phyloP scores from a whole-genome alignment of 257 asterid species.

The Solanum tarapatanum region DNA sequence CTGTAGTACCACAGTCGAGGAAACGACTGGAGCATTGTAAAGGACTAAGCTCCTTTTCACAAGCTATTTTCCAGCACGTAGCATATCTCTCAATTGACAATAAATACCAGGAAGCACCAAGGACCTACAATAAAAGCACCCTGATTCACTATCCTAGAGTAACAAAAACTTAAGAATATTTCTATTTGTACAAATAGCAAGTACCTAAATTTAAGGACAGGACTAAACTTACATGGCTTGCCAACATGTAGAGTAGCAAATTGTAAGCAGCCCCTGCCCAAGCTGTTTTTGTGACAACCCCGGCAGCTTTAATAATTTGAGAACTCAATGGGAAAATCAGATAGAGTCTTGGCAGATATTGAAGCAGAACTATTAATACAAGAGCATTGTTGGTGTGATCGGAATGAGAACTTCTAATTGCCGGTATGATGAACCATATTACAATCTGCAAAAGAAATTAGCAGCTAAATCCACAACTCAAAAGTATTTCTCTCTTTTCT shows the following conservation, averaged over 20 bases:
- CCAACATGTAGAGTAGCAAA: constrained; percentile 68
- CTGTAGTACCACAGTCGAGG: constrained; percentile 59
- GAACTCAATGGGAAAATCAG: constrained; percentile 79
- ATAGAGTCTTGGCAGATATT: constrained; percentile 64
- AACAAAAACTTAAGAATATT: not conserved
- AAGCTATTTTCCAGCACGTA: constrained; percentile 69
- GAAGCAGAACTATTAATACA: constrained; percentile 52
- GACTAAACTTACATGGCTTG: constrained; percentile 56
- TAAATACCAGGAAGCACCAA: constrained; percentile 83
- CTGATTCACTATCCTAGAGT: not conserved
- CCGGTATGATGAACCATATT: constrained; percentile 76
- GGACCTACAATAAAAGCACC: constrained; percentile 26
- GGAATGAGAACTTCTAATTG: constrained; percentile 66
- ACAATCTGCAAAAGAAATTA: constrained; percentile 45
- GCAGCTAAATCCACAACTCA: not conserved
- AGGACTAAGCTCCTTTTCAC: constrained; percentile 30
- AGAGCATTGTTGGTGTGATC: constrained; percentile 72
- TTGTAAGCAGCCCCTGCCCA: constrained; percentile 93
- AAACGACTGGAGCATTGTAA: constrained; percentile 41
- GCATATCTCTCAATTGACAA: constrained; percentile 65
- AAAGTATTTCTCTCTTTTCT: not conserved
- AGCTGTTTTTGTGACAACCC: constrained; percentile 82
- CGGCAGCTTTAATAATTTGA: constrained; percentile 71
- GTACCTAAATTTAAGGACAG: not conserved
- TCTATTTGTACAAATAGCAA: not conserved